Evolutionary conservation across 108 stramenopile genomes (phyloP).

Genomic region (Discostella stelligeroides): DNA sequence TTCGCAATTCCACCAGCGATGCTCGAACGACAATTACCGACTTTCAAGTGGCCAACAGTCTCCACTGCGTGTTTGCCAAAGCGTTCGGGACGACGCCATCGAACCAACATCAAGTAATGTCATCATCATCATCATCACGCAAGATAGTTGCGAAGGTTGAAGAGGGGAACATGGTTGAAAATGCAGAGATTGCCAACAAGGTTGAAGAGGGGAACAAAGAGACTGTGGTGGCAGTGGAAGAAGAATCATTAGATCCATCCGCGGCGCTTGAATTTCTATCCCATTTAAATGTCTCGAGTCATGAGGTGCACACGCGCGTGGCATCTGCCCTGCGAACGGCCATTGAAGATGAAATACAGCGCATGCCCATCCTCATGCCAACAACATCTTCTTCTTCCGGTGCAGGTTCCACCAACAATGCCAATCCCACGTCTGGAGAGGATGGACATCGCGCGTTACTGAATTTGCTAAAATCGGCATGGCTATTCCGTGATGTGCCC

Average conservation of each 20-base stretch:
- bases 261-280: constrained; percentile 75
- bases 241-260: constrained; percentile 79
- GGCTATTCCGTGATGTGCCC: constrained; percentile 76
- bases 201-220: not conserved
- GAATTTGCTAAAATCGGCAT: constrained; percentile 66
- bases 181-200: constrained; percentile 5
- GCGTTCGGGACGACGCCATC: constrained; percentile 73
- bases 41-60: constrained; percentile 73
- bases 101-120: constrained; percentile 10
- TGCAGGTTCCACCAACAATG: not conserved
- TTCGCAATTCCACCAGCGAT: constrained; percentile 48
- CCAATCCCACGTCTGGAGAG: too few relatives aligned
- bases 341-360: constrained; percentile 83
- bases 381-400: too few relatives aligned
- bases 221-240: not conserved
- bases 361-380: constrained; percentile 47
- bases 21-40: constrained; percentile 64
- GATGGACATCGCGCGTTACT: constrained; percentile 49
- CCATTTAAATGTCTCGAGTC: constrained; percentile 73
- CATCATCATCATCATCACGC: too few relatives aligned
- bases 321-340: constrained; percentile 66
- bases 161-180: too few relatives aligned
- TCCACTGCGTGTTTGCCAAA: constrained; percentile 78
- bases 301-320: constrained; percentile 82
- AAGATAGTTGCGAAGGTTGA: constrained; percentile 3